A percentile compares a stretch with the other conserved stretches of the same genome.
Evolutionary conservation across 768 basidiomycete species (phyloP).

Genomic region (Tricholoma hemisulphureum): DNA sequence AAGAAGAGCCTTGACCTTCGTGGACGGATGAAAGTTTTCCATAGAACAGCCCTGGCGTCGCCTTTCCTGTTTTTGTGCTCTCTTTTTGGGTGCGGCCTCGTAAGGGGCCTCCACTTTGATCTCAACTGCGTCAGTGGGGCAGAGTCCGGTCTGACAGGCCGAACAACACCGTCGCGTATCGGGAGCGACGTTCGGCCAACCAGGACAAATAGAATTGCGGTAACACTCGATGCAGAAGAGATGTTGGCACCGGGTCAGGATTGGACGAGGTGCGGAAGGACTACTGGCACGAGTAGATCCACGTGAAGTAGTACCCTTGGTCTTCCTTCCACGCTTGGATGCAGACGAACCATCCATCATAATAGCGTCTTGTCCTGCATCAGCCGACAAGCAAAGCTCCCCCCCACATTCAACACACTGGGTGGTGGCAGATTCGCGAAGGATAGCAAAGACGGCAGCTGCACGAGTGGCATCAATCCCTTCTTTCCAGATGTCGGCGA

Average conservation of each 20-base stretch:
- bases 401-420: slow-evolving; percentile 86
- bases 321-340: slow-evolving; percentile 46
- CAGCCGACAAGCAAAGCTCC: slow-evolving; percentile 62
- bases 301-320: slow-evolving; percentile 58
- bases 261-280: slow-evolving; percentile 58
- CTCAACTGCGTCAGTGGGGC: slow-evolving; percentile 77
- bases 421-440: slow-evolving; percentile 83
- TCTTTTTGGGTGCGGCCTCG: slow-evolving; percentile 57
- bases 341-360: slow-evolving; percentile 51
- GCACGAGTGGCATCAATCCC: slow-evolving; percentile 79
- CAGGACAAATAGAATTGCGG: slow-evolving; percentile 70
- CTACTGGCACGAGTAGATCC: slow-evolving; percentile 72
- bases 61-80: slow-evolving; percentile 63
- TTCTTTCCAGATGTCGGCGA: slow-evolving; percentile 69
- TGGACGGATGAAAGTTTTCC: slow-evolving; percentile 72
- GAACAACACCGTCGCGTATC: slow-evolving; percentile 67
- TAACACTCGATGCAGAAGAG: slow-evolving; percentile 89
- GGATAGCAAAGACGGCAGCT: slow-evolving; percentile 75
- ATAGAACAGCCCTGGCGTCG: slow-evolving; percentile 49
- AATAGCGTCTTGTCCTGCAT: slow-evolving; percentile 46
- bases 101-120: slow-evolving; percentile 59
- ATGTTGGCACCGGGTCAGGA: slow-evolving; percentile 93
- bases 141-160: slow-evolving; percentile 70
- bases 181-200: slow-evolving; percentile 70
- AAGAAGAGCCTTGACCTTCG: slow-evolving; percentile 85